Percentiles rank a stretch among this genome's conserved stretches.
Evolutionary conservation across 441 rosid species (phyloP).

Genomic region (Hura crepitans): DNA sequence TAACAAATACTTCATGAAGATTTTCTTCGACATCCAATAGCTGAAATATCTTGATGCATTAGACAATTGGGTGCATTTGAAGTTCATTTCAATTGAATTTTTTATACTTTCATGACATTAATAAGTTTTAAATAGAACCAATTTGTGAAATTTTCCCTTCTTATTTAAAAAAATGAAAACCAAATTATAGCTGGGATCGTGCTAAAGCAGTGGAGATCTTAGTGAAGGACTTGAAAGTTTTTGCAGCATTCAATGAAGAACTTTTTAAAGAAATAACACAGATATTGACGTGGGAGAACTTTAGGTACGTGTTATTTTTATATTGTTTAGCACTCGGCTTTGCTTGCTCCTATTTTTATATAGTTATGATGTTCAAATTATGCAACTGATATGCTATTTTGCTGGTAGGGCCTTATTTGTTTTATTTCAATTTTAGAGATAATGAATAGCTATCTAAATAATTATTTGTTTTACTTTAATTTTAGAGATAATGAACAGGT

Average conservation of each 20-base stretch:
- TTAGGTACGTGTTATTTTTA: constrained; percentile 38
- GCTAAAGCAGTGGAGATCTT: constrained; percentile 69
- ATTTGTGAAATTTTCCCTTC: neutral
- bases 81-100: constrained; percentile 11
- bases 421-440: constrained; percentile 43
- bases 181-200: constrained; percentile 54
- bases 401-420: neutral
- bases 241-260: constrained; percentile 71
- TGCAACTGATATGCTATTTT: neutral
- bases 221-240: constrained; percentile 75
- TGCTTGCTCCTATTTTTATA: neutral
- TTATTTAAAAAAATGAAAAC: neutral
- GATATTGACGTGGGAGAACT: constrained; percentile 65
- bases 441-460: constrained; percentile 77
- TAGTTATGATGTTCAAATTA: neutral
- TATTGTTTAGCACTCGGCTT: neutral
- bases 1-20: constrained; percentile 81
- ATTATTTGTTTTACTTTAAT: constrained; percentile 13
- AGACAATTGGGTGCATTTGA: constrained; percentile 52
- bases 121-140: neutral
- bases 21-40: constrained; percentile 76
- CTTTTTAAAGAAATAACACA: constrained; percentile 83
- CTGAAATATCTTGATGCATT: constrained; percentile 82
- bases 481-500: constrained; percentile 75
- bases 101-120: neutral